Conservation (phyloP, 1,284 basidiomycete genomes). For the Fistulinella cinereoalba region DNA sequence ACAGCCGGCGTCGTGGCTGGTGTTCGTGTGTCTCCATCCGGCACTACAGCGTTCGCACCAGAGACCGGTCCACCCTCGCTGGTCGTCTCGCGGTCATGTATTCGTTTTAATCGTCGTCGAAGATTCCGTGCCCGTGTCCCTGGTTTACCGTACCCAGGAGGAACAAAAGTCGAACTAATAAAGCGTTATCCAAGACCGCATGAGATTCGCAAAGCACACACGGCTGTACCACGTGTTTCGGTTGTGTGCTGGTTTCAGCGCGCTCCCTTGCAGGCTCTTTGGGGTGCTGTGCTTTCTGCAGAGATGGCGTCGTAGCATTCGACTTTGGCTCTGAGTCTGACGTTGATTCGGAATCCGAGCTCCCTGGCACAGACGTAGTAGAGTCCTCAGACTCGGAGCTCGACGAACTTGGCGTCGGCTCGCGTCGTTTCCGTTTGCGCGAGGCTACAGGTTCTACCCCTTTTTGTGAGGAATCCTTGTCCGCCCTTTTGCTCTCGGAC, state of each 20-base stretch:
- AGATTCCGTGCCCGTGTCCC: slow-evolving; percentile 66
- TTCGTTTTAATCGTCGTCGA: slow-evolving; percentile 54
- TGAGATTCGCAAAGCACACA: background rate
- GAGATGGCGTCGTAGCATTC: background rate
- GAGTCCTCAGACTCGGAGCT: slow-evolving; percentile 12
- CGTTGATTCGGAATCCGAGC: slow-evolving; percentile 10
- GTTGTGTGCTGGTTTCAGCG: no score
- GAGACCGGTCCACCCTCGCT: slow-evolving; percentile 17
- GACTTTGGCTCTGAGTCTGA: slow-evolving; percentile 13
- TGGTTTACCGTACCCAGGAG: slow-evolving; percentile 63
- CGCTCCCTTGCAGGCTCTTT: background rate
- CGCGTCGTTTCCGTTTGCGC: slow-evolving; percentile 30
- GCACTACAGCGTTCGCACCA: slow-evolving; percentile 35
- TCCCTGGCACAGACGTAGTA: slow-evolving; percentile 5
- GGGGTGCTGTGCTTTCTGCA: background rate
- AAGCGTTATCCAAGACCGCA: background rate
- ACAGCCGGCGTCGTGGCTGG: slow-evolving; percentile 15
- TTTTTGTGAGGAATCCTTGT: no score
- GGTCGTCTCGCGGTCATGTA: slow-evolving; percentile 30
- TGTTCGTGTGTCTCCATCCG: background rate
- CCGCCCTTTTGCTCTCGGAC: no score
- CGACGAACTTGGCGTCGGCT: slow-evolving; percentile 12
- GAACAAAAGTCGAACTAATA: slow-evolving; percentile 35
- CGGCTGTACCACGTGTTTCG: no score
- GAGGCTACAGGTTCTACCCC: background rate